Evolutionary conservation across 2,329 filamentous ascomycete species (phyloP).

Genomic region (Pezizomycotina sp.): DNA sequence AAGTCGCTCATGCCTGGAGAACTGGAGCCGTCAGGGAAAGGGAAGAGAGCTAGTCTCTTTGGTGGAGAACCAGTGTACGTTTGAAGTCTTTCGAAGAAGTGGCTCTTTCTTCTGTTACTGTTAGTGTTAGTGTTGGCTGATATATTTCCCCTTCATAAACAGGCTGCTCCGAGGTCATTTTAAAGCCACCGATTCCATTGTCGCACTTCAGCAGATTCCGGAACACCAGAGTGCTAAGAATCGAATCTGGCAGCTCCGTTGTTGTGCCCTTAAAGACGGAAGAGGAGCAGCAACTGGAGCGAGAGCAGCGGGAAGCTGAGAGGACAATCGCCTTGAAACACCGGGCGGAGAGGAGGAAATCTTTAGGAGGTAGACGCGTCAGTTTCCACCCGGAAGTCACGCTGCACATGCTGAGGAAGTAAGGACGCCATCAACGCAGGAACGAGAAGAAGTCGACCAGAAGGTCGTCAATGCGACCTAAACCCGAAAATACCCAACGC

Average conservation of each 20-base stretch:
- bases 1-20: conserved; percentile 93
- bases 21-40: conserved; percentile 43
- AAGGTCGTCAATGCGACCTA: conserved; percentile 23
- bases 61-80: too few relatives aligned
- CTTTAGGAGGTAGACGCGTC: conserved; percentile 77
- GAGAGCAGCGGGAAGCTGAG: conserved; percentile 51
- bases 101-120: too few relatives aligned
- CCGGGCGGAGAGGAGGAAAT: conserved; percentile 79
- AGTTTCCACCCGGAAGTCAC: conserved; percentile 96
- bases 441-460: conserved; percentile 29
- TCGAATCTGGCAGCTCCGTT: conserved; percentile 25
- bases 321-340: conserved; percentile 48
- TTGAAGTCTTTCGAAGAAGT: too few relatives aligned
- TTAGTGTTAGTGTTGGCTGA: too few relatives aligned
- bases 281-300: conserved; percentile 53
- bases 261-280: conserved; percentile 52
- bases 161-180: conserved; percentile 43
- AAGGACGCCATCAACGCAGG: conserved; percentile 58
- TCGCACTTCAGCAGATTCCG: conserved; percentile 49
- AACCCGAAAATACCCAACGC: conserved; percentile 10
- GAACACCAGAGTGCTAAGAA: conserved; percentile 31
- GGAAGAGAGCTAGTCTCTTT: too few relatives aligned
- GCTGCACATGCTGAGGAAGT: conserved; percentile 87
- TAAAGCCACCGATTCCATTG: conserved; percentile 58
- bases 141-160: neutral